phyloP scores from a whole-genome alignment of 2,329 filamentous ascomycete species.

The Arthrinium puccinioides region DNA sequence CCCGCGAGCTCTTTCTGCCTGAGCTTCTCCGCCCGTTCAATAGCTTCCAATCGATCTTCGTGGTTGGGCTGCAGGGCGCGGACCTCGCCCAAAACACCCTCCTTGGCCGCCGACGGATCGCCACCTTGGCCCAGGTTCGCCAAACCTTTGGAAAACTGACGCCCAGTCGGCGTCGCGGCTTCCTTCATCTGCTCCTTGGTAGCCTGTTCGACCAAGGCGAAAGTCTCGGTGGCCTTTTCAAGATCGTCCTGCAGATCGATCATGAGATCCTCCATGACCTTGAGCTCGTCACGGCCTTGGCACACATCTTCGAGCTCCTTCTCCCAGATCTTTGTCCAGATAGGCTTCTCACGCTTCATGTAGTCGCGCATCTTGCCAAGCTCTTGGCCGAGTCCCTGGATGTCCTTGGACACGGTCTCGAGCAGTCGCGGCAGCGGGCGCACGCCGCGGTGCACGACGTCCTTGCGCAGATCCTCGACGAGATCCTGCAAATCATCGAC shows the following conservation, averaged over 20 bases:
- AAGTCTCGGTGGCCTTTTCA: constrained; percentile 89
- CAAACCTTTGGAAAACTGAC: constrained; percentile 49
- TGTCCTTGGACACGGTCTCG: constrained; percentile 82
- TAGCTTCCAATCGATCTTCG: constrained; percentile 85
- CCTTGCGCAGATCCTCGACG: constrained; percentile 93
- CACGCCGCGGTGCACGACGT: constrained; percentile 88
- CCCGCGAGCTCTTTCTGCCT: constrained; percentile 81
- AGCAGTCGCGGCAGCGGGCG: constrained; percentile 85
- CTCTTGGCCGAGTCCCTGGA: constrained; percentile 72
- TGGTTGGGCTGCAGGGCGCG: constrained; percentile 91
- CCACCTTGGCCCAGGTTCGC: constrained; percentile 43
- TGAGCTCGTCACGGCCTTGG: constrained; percentile 88
- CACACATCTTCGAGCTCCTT: constrained; percentile 94
- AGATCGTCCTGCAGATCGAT: constrained; percentile 90
- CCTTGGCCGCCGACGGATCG: constrained; percentile 79
- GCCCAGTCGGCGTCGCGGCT: constrained; percentile 41
- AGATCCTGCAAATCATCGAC: constrained; percentile 97
- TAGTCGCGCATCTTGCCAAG: constrained; percentile 93
- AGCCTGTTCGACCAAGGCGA: constrained; percentile 90
- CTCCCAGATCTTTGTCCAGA: constrained; percentile 99
- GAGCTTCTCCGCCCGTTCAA: constrained; percentile 91
- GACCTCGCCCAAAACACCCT: constrained; percentile 86
- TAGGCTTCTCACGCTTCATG: constrained; percentile 82
- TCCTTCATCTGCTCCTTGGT: constrained; percentile 96
- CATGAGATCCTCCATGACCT: constrained; percentile 91